Evolutionary conservation across 306 rosid species (phyloP).

Genomic region (Cucurbita moschata): DNA sequence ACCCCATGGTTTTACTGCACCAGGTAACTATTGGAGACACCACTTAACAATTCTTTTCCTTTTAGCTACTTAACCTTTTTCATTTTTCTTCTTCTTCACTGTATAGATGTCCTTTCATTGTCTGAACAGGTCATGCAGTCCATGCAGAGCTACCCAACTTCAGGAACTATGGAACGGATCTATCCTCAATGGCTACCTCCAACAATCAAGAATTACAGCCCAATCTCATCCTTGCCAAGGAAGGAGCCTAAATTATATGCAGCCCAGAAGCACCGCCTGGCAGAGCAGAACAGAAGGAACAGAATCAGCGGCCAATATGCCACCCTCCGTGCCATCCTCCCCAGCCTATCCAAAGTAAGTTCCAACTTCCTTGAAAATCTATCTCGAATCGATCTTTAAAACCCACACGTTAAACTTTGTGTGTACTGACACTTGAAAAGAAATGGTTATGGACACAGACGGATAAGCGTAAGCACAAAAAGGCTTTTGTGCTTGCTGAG

Average conservation of each 20-base stretch:
- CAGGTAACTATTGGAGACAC: not conserved
- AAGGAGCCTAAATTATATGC: constrained; percentile 28
- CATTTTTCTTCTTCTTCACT: not conserved
- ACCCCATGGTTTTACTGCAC: not conserved
- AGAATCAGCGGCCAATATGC: constrained; percentile 58
- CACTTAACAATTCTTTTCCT: not conserved
- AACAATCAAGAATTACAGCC: constrained; percentile 9
- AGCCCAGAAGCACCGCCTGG: constrained; percentile 58
- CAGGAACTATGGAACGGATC: constrained; percentile 14
- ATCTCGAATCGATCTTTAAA: not conserved
- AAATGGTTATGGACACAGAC: not conserved
- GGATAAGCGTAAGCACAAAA: constrained; percentile 39
- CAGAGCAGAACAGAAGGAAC: constrained; percentile 59
- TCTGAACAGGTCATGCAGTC: constrained; percentile 32
- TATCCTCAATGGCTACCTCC: constrained; percentile 12
- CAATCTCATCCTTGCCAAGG: constrained; percentile 28
- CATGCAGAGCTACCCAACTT: constrained; percentile 15
- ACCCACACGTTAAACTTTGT: not conserved
- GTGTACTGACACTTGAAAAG: not conserved
- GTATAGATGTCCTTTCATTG: not conserved
- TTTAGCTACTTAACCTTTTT: not conserved
- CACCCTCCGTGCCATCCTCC: constrained; percentile 40
- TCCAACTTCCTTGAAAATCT: not conserved
- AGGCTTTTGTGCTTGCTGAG: constrained; percentile 49
- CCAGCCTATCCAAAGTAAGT: constrained; percentile 40